phyloP scores from a whole-genome alignment of 129 eudicot genomes.

The Flaveria sonorensis region DNA sequence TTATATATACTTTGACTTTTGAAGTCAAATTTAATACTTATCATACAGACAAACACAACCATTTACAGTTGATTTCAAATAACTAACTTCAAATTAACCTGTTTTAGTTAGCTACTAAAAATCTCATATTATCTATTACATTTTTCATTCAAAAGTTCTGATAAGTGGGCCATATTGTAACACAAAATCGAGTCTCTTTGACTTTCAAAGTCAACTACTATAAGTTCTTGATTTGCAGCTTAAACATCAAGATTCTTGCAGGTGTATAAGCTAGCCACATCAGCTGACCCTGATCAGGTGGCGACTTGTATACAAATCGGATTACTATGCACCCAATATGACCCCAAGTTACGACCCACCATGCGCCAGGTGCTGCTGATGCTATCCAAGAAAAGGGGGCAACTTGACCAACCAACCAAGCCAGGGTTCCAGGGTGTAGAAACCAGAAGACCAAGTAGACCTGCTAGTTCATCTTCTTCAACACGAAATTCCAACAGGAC shows the following conservation, averaged over 20 bases:
- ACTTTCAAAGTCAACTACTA: slow-evolving; percentile 12
- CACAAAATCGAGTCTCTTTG: background rate
- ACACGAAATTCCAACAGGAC: slow-evolving; percentile 44
- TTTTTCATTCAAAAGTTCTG: background rate
- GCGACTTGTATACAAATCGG: slow-evolving; percentile 64
- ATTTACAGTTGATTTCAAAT: background rate
- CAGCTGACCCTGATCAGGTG: slow-evolving; percentile 61
- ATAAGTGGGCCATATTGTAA: background rate
- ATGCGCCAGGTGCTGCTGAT: slow-evolving; percentile 71
- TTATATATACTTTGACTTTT: slow-evolving; percentile 12
- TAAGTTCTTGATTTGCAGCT: slow-evolving; percentile 2
- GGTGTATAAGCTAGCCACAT: slow-evolving; percentile 71
- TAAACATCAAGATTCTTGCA: slow-evolving; percentile 25
- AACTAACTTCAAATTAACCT: background rate
- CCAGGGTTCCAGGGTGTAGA: slow-evolving; percentile 72
- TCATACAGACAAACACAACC: background rate
- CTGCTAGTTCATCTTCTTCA: slow-evolving; percentile 41
- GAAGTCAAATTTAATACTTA: slow-evolving; percentile 12
- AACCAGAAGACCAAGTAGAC: slow-evolving; percentile 49
- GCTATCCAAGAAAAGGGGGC: slow-evolving; percentile 60
- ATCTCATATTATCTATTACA: background rate
- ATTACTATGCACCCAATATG: slow-evolving; percentile 71
- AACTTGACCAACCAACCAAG: slow-evolving; percentile 66
- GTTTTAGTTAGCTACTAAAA: background rate
- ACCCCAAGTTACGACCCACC: slow-evolving; percentile 68